Percentiles rank a stretch among this genome's conserved stretches.
phyloP scores from a whole-genome alignment of 495 filamentous ascomycete species.

The Podospora australis region DNA sequence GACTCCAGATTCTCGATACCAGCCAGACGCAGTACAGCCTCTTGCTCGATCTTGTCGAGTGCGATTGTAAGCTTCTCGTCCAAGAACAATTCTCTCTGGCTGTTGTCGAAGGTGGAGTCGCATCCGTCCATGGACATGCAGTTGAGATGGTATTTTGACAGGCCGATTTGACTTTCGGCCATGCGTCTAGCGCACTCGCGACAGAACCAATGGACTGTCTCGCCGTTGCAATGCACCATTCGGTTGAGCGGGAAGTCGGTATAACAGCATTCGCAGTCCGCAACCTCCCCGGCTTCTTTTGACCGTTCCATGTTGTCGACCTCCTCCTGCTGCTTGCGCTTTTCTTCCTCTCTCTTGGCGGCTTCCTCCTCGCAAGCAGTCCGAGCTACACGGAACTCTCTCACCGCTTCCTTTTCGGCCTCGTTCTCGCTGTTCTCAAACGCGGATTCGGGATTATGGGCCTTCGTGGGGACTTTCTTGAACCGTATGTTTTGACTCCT shows the following conservation, averaged over 20 bases:
- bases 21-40: slow-evolving; percentile 58
- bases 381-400: slow-evolving; percentile 24
- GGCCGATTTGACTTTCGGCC: slow-evolving; percentile 62
- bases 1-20: slow-evolving; percentile 58
- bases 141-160: slow-evolving; percentile 51
- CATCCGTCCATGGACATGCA: slow-evolving; percentile 49
- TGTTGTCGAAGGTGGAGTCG: slow-evolving; percentile 31
- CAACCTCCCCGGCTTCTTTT: slow-evolving; percentile 41
- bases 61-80: slow-evolving; percentile 47
- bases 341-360: slow-evolving; percentile 20
- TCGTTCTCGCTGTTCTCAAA: not conserved
- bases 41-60: slow-evolving; percentile 63
- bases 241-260: slow-evolving; percentile 56
- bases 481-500: slow-evolving; percentile 6
- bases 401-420: slow-evolving; percentile 21
- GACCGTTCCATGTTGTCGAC: slow-evolving; percentile 38
- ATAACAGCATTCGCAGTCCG: slow-evolving; percentile 68
- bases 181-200: slow-evolving; percentile 53
- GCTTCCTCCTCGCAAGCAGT: slow-evolving; percentile 13
- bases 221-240: slow-evolving; percentile 59
- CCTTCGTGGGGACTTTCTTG: slow-evolving; percentile 20
- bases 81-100: slow-evolving; percentile 50
- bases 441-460: not conserved
- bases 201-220: slow-evolving; percentile 56
- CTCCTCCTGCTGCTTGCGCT: slow-evolving; percentile 31